Evolutionary conservation across 2,329 filamentous ascomycete species (phyloP), one percentile per base, ranked within the genome.

Genomic region (Xylariaceae sp.): DNA sequence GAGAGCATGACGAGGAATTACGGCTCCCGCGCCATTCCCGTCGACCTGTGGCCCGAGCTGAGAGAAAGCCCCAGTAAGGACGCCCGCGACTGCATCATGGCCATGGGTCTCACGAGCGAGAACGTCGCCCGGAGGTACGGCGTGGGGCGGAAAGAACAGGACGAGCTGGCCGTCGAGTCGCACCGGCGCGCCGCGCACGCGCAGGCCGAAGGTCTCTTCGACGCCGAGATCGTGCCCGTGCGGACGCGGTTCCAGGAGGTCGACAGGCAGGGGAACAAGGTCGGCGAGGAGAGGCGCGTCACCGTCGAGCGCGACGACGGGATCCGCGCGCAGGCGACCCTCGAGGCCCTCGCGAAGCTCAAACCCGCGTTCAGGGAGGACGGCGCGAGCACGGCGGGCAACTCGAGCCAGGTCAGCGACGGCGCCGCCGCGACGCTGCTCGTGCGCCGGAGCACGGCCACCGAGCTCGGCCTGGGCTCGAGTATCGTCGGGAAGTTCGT

Each of bases 1-100:
- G 93, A 97, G 82, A 93, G 89, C 76, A 97, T 97, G 93, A 96
- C 91, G 61, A 79, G 89, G 63, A 96, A 96, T 76, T 97, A 97
- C 74, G 92, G 88, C 49, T 85, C 80, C 21, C 80, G 86, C 54
- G 93, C 93, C n/a, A 95, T 97, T 43, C 93, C 93, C 0, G 87
- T 86, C 0, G 84, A 91, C 61, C 75, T 91, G 10, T 96, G 91
- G 91, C 86, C 89, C 0, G 86, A 83, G 49, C 76, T 96, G 58
- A 84, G 79, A 65, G 82, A 88, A 1, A 86, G 82, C 2, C 74
- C 76, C 1, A 81, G 83, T 9, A 81, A 88, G 67, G 87, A 96
- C 61, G 89, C 90, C 2, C 78, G 83, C 42, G 93, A 96, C 71
- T 96, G 93, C 72, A 85, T 97, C 71, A 96, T 96, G 93, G 86